Conservation (phyloP, 768 basidiomycete genomes). For the Mrakia blollopis region DNA sequence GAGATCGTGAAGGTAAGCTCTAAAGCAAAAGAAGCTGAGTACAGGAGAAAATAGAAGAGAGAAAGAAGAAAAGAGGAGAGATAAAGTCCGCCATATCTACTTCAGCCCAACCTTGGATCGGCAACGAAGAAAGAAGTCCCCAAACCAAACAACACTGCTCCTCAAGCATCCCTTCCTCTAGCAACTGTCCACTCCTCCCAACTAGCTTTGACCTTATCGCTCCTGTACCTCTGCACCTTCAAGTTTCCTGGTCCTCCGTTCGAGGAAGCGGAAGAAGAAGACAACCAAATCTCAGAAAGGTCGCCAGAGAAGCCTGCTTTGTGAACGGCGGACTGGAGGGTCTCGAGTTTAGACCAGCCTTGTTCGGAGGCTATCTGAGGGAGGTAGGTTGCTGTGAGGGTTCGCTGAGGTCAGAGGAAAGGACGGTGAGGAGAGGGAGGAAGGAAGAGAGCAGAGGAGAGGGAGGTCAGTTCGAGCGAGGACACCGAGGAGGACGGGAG, state of each 20-base stretch:
- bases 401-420: too few relatives aligned
- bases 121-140: too few relatives aligned
- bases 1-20: too few relatives aligned
- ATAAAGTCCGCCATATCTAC: too few relatives aligned
- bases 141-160: not conserved
- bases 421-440: constrained; percentile 46
- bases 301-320: constrained; percentile 68
- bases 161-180: constrained; percentile 1
- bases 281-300: constrained; percentile 40
- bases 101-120: too few relatives aligned
- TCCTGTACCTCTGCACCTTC: constrained; percentile 40
- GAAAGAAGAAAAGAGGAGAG: too few relatives aligned
- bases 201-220: constrained; percentile 38
- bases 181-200: constrained; percentile 39
- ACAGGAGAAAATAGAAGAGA: too few relatives aligned
- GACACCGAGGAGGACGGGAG: constrained; percentile 27
- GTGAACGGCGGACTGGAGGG: constrained; percentile 81
- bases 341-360: constrained; percentile 82
- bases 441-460: not conserved
- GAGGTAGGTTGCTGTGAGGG: constrained; percentile 81
- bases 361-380: constrained; percentile 89
- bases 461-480: not conserved
- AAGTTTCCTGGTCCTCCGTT: constrained; percentile 32
- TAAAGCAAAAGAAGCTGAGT: too few relatives aligned
- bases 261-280: not conserved